Evolutionary conservation across 495 filamentous ascomycete genomes (phyloP), one percentile per base, ranked within the genome.

Genomic region (Thermothielavioides terrestris): DNA sequence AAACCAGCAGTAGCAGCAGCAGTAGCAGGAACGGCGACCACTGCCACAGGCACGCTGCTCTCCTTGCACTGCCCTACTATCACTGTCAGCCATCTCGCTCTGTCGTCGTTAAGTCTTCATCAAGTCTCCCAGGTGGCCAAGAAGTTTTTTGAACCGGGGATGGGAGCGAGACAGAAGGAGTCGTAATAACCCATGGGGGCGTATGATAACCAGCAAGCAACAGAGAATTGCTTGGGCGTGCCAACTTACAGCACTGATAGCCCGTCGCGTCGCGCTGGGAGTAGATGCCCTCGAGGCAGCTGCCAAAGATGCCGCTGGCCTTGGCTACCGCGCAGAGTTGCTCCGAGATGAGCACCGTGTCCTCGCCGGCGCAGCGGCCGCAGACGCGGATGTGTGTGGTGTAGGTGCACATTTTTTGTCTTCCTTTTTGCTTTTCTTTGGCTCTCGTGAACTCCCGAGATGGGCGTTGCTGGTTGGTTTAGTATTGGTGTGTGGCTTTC

Each of bases 271-370:
- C 68, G 5, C 56, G 39, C 56, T 56, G 56, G 35, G 44, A 62
- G 15, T 50, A 46, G 10, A 66, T 53, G 6, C 67, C 68, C 11
- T 50, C 60, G 5, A 61, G 58, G 39, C 70, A 73, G 43, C 60
- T 61, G 17, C 68, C 69, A 41, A 72, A 71, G 25, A 67, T 51
- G 25, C 70, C 58, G 37, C 60, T 64, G 30, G 36, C 46, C 14
- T 53, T 51, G n/a, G 65, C 69, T 0, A 40, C 40, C 6, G 49
- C 43, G 43, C 70, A 73, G 23, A 62, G 57, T 39, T 62, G 55
- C 28, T 73, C 70, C 11, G 70, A 72, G 20, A 73, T 71, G 31
- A 73, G 63, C 7, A 73, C 61, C 2, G 64, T 71, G 21, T 71
- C 66, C 41, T 72, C 68, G 23, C 46, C 40, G 27, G 60, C 39